Percentiles rank a stretch among this genome's conserved stretches.
Conservation (phyloP, 2,329 filamentous ascomycete genomes). For the Fusarium humuli region DNA sequence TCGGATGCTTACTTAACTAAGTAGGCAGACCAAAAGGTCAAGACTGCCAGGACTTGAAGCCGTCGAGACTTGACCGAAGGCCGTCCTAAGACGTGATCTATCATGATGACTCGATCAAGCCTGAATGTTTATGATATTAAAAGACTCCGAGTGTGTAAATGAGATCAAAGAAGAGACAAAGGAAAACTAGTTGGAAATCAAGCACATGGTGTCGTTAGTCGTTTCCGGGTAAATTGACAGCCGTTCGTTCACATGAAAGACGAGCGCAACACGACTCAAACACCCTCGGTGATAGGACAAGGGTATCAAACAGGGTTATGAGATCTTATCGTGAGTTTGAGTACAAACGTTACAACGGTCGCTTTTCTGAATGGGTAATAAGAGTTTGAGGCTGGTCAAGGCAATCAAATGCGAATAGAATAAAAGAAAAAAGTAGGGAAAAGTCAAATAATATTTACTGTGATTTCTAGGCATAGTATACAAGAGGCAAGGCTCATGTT, state of each 20-base stretch:
- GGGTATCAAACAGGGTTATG: slow-evolving; percentile 7
- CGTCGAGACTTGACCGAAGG: slow-evolving; percentile 92
- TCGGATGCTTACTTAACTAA: slow-evolving; percentile 71
- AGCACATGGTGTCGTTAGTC: slow-evolving; percentile 34
- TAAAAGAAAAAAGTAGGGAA: not conserved
- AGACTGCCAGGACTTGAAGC: slow-evolving; percentile 89
- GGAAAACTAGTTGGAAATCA: slow-evolving; percentile 21
- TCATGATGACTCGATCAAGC: slow-evolving; percentile 55
- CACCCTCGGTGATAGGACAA: slow-evolving; percentile 34
- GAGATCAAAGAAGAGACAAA: slow-evolving; percentile 17
- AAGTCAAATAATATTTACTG: not conserved
- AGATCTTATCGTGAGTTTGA: slow-evolving; percentile 16
- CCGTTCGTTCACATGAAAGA: slow-evolving; percentile 46
- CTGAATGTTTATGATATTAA: not conserved
- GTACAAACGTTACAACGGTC: slow-evolving; percentile 9
- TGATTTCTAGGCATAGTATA: not conserved
- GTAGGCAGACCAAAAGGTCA: slow-evolving; percentile 92
- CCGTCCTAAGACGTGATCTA: slow-evolving; percentile 92
- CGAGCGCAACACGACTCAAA: slow-evolving; percentile 19
- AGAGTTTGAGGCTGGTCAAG: not conserved
- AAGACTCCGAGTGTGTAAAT: not conserved
- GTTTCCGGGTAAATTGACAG: slow-evolving; percentile 19
- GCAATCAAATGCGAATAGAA: not conserved
- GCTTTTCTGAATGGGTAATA: not conserved
- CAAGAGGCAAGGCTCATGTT: slow-evolving; percentile 10